Evolutionary conservation across 352 stramenopile species (phyloP), one percentile per base, ranked within the genome.

Genomic region (Pseudoperonospora humuli): DNA sequence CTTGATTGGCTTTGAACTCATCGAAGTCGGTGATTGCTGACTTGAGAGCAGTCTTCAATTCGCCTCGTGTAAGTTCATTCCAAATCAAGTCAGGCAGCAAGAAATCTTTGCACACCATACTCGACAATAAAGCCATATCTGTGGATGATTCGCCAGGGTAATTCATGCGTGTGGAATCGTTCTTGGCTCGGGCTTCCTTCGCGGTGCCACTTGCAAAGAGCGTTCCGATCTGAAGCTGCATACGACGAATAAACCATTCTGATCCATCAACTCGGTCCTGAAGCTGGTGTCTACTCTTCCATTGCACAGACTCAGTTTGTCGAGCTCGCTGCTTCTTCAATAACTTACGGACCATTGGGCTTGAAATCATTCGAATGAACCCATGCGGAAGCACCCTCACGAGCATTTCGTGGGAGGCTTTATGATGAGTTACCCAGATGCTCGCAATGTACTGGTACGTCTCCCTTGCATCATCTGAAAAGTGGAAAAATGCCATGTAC

Each of bases 381-480:
- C 80, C 80, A 19, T 67, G 61, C 0, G 80, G 80, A 14, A 93
- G 51, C 9, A 86, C 65, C 15, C 77, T 54, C 15, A 59, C 41
- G 1, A 93, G 48, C 55, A 89, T 64, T 24, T 88, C 71, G 41
- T 80, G 83, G 7, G 80, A 89, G 2, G 66, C 46, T 43, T 73
- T 76, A 54, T 93, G 80, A 45, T 86, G 70, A 15, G 75, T 72
- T 24, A 84, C 69, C 75, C 77, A 93, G 15, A 93, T 87, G 7
- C 64, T 77, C 6, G 60, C 55, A 19, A 93, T 72, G 28, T 79
- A 86, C 45, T 84, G 75, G 42, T 83, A 88, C 7, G 72, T 76
- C 36, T 84, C 72, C 8, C 72, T 75, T 3, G 71, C 75, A 9
- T 67, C 62, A 17, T 74, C 64, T 0, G 59, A 67, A 7, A 63